Base-by-base conservation (phyloP, 352 stramenopile genomes). In the Pythium brassicae region DNA sequence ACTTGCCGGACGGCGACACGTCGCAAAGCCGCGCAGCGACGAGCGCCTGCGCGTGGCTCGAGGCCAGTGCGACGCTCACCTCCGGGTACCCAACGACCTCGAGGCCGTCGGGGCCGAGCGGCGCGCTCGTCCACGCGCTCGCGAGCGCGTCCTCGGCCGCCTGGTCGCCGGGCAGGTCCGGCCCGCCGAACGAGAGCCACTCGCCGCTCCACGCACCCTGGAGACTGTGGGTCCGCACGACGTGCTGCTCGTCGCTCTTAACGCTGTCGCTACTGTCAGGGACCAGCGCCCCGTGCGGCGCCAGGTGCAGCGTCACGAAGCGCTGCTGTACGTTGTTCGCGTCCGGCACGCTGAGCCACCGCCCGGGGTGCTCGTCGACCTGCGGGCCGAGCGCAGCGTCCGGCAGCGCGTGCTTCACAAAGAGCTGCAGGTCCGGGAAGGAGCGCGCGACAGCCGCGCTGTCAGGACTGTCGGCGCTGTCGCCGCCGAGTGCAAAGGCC, bases 191-290 rank as follows among this genome's bases (percentile, higher is more conserved):
- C 4, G 72, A 82, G 14, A 82, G 53, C 72, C 72, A 82, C 51
- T 82, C 72, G 40, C 72, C 70, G 52, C 70, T 76, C 72, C 72
- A 82, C 9, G 68, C 62, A 5, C 72, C 72, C 39, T 82, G 72
- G 4, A 82, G 37, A 47, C 54, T 74, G 19, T 68, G 69, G 7
- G 62, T 62, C 10, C 40, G 56, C 10, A 81, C 66, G 2, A 35
- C 34, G 1, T 44, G 63, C 32, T 76, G 4, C 17, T 29, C 23
- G 17, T 35, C 19, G 12, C 8, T 35, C 11, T 20, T 27, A 2
- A 15, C n/a, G 23, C 6, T 40, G 5, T 20, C n/a, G 23, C 2
- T 40, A 3, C 19, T 35, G 10, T 22, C 34, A 15, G 10, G 10
- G 22, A 46, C 25, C 4, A 72, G 32, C 11, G 55, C 61, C 0